These are phyloP conservation scores for Aspergillus sclerotiicarbonarius DNA, from an alignment of 495 filamentous ascomycete species.

Conservation along the genomic window DNA sequence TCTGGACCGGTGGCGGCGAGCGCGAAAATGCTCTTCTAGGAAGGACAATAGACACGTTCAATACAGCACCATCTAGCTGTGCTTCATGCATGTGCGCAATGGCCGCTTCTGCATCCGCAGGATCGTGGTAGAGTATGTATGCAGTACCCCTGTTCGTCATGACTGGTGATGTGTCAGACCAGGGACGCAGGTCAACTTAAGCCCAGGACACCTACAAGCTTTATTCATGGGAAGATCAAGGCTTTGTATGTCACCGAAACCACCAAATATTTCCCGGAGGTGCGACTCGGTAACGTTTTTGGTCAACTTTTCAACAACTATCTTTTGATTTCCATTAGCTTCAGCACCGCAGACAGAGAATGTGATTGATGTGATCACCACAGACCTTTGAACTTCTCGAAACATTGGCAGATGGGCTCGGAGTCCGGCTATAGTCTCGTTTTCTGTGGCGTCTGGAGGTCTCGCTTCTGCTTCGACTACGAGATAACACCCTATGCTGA, in stretches of 20 bases:
- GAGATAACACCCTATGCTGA: constrained; percentile 30
- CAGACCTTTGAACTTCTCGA: constrained; percentile 60
- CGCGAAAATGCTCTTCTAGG: constrained; percentile 66
- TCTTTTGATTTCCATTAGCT: constrained; percentile 47
- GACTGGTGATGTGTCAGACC: constrained; percentile 49
- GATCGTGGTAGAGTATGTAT: constrained; percentile 80
- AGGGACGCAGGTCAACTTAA: background rate
- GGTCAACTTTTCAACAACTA: constrained; percentile 93
- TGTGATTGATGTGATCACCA: background rate
- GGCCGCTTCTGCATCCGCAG: constrained; percentile 79
- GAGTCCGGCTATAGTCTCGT: constrained; percentile 49
- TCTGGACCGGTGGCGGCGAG: constrained; percentile 43
- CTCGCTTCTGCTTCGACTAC: constrained; percentile 39
- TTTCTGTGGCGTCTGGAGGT: constrained; percentile 36
- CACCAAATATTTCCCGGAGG: constrained; percentile 86
- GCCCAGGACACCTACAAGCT: constrained; percentile 58
- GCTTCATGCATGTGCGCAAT: constrained; percentile 99
- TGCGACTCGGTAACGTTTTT: constrained; percentile 92
- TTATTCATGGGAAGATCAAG: constrained; percentile 87
- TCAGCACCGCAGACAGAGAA: background rate
- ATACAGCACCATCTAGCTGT: constrained; percentile 81
- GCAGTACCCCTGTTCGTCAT: constrained; percentile 90
- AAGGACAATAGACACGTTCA: constrained; percentile 92
- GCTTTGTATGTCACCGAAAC: constrained; percentile 80
- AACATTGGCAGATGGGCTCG: constrained; percentile 38